phyloP scores from a whole-genome alignment of 768 basidiomycete species.

The Mycena belliarum region DNA sequence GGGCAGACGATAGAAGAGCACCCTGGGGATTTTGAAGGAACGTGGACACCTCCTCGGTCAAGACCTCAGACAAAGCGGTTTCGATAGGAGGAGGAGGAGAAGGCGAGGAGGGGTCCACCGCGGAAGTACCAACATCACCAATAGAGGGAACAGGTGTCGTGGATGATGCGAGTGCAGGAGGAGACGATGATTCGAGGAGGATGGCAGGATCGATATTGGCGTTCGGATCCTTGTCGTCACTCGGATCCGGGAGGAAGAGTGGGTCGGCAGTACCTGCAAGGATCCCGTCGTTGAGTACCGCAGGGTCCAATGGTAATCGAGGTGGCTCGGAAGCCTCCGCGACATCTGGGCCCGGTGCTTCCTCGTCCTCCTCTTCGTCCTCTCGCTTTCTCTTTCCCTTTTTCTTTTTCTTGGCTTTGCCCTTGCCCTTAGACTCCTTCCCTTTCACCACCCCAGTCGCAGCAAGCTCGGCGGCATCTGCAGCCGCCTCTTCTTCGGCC shows the following conservation, averaged over 20 bases:
- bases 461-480: constrained; percentile 27
- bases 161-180: constrained; percentile 6
- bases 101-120: constrained; percentile 11
- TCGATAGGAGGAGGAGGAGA: constrained; percentile 45
- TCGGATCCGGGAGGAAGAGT: constrained; percentile 46
- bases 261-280: constrained; percentile 54
- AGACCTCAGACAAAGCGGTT: constrained; percentile 57
- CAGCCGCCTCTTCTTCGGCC: constrained; percentile 36
- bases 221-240: constrained; percentile 39
- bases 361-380: constrained; percentile 30
- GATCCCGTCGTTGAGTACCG: constrained; percentile 67
- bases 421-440: constrained; percentile 27
- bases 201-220: constrained; percentile 62
- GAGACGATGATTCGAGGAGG: constrained; percentile 27
- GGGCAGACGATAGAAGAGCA: constrained; percentile 55
- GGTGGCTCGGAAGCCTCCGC: constrained; percentile 24
- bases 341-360: constrained; percentile 17
- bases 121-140: background rate
- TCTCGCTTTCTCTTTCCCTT: constrained; percentile 38
- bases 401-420: constrained; percentile 31
- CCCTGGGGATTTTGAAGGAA: constrained; percentile 67
- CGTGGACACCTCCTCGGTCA: constrained; percentile 70
- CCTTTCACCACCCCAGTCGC: constrained; percentile 28
- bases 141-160: background rate
- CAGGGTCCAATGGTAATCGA: constrained; percentile 52